Percentiles rank a stretch among this genome's conserved stretches.
phyloP scores from a whole-genome alignment of 495 filamentous ascomycete species.

The Aspergillus hancockii region DNA sequence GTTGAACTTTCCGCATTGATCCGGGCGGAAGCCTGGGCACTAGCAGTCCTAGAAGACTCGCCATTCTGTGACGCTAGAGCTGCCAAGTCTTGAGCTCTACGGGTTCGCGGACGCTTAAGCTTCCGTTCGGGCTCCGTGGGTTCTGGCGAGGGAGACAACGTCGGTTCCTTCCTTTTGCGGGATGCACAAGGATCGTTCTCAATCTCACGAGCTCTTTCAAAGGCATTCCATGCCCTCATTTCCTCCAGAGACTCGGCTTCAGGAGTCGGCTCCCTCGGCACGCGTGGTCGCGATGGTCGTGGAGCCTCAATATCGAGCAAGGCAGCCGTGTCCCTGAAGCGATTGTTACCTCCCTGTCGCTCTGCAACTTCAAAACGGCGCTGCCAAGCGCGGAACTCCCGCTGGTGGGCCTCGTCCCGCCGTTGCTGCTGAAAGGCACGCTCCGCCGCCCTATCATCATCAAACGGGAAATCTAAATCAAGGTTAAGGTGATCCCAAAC shows the following conservation, averaged over 20 bases:
- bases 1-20: slow-evolving; percentile 34
- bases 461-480: slow-evolving; percentile 88
- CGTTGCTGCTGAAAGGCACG: slow-evolving; percentile 56
- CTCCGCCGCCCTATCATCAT: slow-evolving; percentile 61
- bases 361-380: slow-evolving; percentile 78
- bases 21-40: slow-evolving; percentile 30
- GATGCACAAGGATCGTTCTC: slow-evolving; percentile 52
- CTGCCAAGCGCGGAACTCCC: slow-evolving; percentile 75
- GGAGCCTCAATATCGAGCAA: slow-evolving; percentile 50
- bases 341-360: slow-evolving; percentile 70
- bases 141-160: slow-evolving; percentile 67
- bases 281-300: slow-evolving; percentile 47
- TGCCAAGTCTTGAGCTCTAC: slow-evolving; percentile 52
- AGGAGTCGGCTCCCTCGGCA: slow-evolving; percentile 47
- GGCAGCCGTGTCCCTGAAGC: slow-evolving; percentile 64
- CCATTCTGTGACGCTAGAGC: slow-evolving; percentile 43
- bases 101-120: slow-evolving; percentile 80
- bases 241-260: slow-evolving; percentile 76
- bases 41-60: slow-evolving; percentile 46
- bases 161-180: slow-evolving; percentile 79
- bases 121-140: slow-evolving; percentile 68
- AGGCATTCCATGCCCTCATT: slow-evolving; percentile 81
- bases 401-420: slow-evolving; percentile 59
- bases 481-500: slow-evolving; percentile 68
- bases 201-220: slow-evolving; percentile 78